Conservation (phyloP, 257 asterid species). For the Penstemon barbatus region DNA sequence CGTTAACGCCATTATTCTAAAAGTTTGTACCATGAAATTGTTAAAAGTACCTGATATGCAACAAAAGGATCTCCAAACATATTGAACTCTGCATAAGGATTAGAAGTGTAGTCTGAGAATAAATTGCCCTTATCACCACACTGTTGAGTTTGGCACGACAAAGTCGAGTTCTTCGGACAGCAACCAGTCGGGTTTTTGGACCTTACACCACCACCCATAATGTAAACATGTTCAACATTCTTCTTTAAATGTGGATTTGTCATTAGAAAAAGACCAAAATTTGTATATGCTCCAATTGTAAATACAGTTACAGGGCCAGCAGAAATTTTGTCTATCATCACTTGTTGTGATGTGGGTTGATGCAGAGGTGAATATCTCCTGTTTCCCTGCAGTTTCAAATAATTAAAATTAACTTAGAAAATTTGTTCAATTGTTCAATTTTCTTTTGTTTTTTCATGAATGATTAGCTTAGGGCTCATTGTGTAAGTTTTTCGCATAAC, state of each 20-base stretch:
- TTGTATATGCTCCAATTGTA: constrained; percentile 57
- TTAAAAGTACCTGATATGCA: constrained; percentile 70
- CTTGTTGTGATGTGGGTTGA: constrained; percentile 83
- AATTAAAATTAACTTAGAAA: constrained; percentile 1
- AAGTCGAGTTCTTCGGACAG: constrained; percentile 53
- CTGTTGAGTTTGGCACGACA: constrained; percentile 58
- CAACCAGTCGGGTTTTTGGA: constrained; percentile 73
- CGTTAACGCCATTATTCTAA: too few relatives aligned
- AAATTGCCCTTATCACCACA: constrained; percentile 79
- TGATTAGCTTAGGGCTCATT: too few relatives aligned
- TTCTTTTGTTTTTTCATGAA: too few relatives aligned
- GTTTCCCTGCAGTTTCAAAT: constrained; percentile 45
- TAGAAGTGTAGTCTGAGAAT: constrained; percentile 58
- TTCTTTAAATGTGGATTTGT: constrained; percentile 72
- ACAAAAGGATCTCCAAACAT: constrained; percentile 88
- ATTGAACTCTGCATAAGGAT: constrained; percentile 87
- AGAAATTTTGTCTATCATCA: constrained; percentile 62
- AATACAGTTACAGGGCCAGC: constrained; percentile 69
- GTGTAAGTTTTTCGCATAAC: too few relatives aligned
- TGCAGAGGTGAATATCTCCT: constrained; percentile 65
- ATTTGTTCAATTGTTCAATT: too few relatives aligned
- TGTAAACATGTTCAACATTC: constrained; percentile 63
- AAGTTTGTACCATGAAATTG: too few relatives aligned
- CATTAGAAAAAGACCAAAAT: constrained; percentile 69
- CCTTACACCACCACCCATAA: constrained; percentile 88